phyloP scores from a whole-genome alignment of 2,329 filamentous ascomycete species.

The Fusarium domesticum region DNA sequence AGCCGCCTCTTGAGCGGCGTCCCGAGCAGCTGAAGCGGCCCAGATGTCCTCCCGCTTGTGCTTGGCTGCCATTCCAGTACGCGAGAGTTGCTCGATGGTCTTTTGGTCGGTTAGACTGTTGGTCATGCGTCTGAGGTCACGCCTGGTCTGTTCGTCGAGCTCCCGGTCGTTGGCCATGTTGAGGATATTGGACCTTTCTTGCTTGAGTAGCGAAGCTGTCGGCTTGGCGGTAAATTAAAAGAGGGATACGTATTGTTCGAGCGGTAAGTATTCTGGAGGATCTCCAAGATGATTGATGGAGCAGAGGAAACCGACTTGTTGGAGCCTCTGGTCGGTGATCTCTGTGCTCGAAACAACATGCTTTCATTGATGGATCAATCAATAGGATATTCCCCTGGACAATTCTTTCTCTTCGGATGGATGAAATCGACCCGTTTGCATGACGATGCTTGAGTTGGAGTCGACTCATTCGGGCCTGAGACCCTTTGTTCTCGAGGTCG shows the following conservation, averaged over 20 bases:
- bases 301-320: not conserved
- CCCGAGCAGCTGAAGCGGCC: not conserved
- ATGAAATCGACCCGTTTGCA: not conserved
- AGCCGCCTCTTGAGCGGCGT: not conserved
- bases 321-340: not conserved
- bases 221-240: not conserved
- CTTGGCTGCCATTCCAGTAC: slow-evolving; percentile 17
- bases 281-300: not conserved
- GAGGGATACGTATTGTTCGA: not conserved
- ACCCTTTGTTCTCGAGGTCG: too few relatives aligned
- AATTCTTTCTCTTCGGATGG: not conserved
- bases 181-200: not conserved
- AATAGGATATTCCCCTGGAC: not conserved
- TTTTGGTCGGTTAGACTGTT: slow-evolving; percentile 19
- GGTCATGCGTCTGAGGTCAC: slow-evolving; percentile 24
- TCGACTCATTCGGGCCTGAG: not conserved
- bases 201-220: not conserved
- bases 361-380: not conserved
- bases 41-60: slow-evolving; percentile 11
- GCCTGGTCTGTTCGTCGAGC: slow-evolving; percentile 7
- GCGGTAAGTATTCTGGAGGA: not conserved
- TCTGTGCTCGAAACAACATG: not conserved
- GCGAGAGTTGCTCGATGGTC: slow-evolving; percentile 21
- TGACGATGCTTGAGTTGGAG: not conserved
- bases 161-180: not conserved